Conservation (phyloP, 441 rosid genomes). For the Pelargonium exstipulatum region DNA sequence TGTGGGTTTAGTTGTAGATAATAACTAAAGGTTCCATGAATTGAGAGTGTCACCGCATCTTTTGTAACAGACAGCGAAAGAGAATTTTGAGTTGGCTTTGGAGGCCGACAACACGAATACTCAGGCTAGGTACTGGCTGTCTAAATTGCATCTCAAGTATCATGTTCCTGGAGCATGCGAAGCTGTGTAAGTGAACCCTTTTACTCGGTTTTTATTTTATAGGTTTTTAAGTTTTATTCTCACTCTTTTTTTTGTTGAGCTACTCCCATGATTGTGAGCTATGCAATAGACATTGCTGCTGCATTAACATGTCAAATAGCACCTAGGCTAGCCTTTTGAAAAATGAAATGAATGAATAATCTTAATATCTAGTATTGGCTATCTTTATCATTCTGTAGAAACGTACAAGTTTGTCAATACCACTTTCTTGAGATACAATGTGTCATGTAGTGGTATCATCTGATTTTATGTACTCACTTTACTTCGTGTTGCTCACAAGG, state of each 20-base stretch:
- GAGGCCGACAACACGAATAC: conserved; percentile 76
- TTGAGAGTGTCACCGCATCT: background rate
- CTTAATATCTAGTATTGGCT: too few relatives aligned
- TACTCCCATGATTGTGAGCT: conserved; percentile 5
- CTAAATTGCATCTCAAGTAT: conserved; percentile 80
- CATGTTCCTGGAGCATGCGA: conserved; percentile 75
- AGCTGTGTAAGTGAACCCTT: conserved; percentile 56
- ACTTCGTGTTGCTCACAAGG: background rate
- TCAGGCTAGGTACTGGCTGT: conserved; percentile 82
- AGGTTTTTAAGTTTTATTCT: background rate
- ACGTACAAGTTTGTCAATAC: background rate
- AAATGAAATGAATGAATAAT: background rate
- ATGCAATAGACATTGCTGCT: background rate
- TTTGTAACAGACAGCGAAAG: conserved; percentile 67
- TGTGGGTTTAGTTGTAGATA: background rate
- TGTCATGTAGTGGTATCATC: background rate
- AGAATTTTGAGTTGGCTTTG: conserved; percentile 80
- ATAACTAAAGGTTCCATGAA: background rate
- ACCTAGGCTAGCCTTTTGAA: background rate
- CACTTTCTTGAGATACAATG: conserved; percentile 1
- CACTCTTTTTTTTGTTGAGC: background rate
- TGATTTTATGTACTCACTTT: background rate
- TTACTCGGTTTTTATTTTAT: background rate
- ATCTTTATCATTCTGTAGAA: too few relatives aligned
- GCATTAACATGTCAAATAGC: background rate